phyloP scores from a whole-genome alignment of 2,329 filamentous ascomycete species.

The Sporothrix brunneoviolacea region DNA sequence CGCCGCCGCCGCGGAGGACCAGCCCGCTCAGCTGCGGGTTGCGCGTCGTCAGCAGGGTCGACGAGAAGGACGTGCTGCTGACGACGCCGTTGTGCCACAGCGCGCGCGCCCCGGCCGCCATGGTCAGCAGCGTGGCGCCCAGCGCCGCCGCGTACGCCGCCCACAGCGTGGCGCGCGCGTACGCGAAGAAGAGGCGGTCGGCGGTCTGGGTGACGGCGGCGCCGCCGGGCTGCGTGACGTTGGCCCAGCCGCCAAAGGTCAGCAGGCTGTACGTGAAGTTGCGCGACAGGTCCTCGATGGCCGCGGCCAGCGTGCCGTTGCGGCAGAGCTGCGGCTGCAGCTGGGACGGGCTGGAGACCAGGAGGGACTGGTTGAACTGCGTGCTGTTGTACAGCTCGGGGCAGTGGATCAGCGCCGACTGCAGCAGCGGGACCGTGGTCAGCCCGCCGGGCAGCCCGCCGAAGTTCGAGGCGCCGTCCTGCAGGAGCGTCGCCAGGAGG shows the following conservation, averaged over 20 bases:
- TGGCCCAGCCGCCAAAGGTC: conserved; percentile 7
- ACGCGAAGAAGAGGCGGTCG: conserved; percentile 7
- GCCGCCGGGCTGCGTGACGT: neutral
- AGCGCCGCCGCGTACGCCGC: conserved; percentile 69
- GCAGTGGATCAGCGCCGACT: conserved; percentile 11
- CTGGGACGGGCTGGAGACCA: neutral
- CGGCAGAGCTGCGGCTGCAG: neutral
- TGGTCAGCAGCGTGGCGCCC: conserved; percentile 35
- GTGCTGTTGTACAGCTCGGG: conserved; percentile 11
- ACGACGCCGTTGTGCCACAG: conserved; percentile 27
- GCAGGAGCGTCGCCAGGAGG: neutral
- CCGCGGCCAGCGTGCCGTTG: conserved; percentile 12
- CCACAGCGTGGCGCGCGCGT: conserved; percentile 30
- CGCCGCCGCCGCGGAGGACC: neutral
- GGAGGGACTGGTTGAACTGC: neutral
- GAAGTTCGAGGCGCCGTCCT: neutral
- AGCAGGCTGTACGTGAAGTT: conserved; percentile 14
- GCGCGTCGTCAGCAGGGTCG: conserved; percentile 10
- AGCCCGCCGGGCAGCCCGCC: neutral
- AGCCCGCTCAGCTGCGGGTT: neutral
- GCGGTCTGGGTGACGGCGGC: neutral
- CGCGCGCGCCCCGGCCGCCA: conserved; percentile 30
- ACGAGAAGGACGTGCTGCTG: conserved; percentile 8
- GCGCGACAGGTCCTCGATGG: conserved; percentile 16
- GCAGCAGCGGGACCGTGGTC: conserved; percentile 6